These are phyloP conservation scores for Leccinum sublutescens DNA, from an alignment of 768 basidiomycete species.

Conservation along the genomic window DNA sequence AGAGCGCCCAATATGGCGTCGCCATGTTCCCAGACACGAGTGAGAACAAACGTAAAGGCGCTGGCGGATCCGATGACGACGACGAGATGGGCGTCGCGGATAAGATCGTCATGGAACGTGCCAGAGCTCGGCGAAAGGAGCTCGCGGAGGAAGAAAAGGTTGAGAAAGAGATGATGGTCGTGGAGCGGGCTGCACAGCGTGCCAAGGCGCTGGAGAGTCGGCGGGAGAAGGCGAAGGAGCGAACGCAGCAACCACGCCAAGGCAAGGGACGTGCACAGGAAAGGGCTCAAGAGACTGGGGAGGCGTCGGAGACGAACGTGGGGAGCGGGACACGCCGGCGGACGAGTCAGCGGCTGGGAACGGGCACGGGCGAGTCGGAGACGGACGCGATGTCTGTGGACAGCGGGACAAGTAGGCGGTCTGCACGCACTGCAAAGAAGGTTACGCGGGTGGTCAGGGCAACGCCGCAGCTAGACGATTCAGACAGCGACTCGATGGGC, in stretches of 20 bases:
- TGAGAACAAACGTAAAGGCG: conserved; percentile 30
- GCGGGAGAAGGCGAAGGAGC: conserved; percentile 23
- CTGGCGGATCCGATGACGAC: conserved; percentile 35
- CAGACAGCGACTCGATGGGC: neutral
- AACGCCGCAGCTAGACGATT: neutral
- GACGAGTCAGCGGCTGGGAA: neutral
- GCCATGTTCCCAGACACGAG: conserved; percentile 71
- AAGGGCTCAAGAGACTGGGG: neutral
- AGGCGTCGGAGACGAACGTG: conserved; percentile 6
- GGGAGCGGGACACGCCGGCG: neutral
- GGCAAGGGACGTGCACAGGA: conserved; percentile 1
- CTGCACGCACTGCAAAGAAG: conserved; percentile 7
- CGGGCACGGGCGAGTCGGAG: conserved; percentile 13
- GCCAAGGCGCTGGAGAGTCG: conserved; percentile 16
- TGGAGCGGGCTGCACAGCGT: conserved; percentile 24
- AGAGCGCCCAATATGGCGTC: conserved; percentile 81
- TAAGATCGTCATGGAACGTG: conserved; percentile 44
- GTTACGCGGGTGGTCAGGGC: neutral
- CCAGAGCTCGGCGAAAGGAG: conserved; percentile 39
- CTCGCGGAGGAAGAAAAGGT: conserved; percentile 40
- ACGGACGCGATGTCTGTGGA: conserved; percentile 34
- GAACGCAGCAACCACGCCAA: conserved; percentile 14
- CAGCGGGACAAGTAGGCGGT: conserved; percentile 11
- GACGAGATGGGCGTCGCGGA: conserved; percentile 36
- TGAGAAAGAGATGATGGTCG: conserved; percentile 29